A percentile compares a stretch with the other conserved stretches of the same genome.
These are phyloP conservation scores for Lasiodiplodia sp. DNA, from an alignment of 2,329 filamentous ascomycete species.

Conservation along the genomic window DNA sequence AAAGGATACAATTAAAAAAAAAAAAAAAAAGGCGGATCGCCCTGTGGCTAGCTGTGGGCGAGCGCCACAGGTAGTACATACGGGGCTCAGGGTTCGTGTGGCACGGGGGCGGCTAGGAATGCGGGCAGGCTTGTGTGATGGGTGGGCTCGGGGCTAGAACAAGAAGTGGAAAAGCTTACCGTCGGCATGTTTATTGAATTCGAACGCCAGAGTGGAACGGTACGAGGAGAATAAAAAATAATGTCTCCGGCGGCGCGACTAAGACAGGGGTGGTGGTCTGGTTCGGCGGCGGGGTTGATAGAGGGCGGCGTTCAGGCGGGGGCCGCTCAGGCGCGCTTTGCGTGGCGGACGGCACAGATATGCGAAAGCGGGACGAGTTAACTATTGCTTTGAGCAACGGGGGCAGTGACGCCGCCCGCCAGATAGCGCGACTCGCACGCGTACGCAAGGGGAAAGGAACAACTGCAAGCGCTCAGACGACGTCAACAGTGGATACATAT, in stretches of 20 bases:
- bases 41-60: neutral
- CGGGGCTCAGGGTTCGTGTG: neutral
- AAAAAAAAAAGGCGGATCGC: neutral
- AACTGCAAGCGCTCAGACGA: neutral
- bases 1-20: neutral
- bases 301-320: neutral
- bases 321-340: neutral
- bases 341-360: neutral
- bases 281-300: neutral
- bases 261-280: neutral
- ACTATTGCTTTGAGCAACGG: neutral
- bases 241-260: neutral
- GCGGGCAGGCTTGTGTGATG: neutral
- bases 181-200: conserved; percentile 3
- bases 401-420: neutral
- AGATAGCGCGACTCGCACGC: no score
- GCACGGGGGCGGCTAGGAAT: neutral
- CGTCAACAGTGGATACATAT: neutral
- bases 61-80: neutral
- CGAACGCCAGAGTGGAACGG: no score
- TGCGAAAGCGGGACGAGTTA: neutral
- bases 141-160: neutral
- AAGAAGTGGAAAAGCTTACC: neutral
- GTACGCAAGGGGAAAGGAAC: neutral
- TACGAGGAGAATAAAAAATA: neutral